Conservation (phyloP, 345 rosid genomes). For the Pistacia atlantica region DNA sequence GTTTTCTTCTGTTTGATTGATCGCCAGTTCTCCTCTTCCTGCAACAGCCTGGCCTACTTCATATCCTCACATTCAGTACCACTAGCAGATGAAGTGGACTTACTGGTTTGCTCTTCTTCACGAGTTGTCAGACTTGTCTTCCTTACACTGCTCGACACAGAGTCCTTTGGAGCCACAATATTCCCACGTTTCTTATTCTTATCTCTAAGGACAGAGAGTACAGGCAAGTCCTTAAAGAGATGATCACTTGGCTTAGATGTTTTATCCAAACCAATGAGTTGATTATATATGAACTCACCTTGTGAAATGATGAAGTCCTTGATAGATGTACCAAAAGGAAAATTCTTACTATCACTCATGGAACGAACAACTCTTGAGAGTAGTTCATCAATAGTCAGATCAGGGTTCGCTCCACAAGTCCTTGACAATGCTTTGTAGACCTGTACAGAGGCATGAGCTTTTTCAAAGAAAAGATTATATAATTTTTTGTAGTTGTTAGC, state of each 20-base stretch:
- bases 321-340: conserved; percentile 45
- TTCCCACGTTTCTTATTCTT: conserved; percentile 36
- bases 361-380: conserved; percentile 56
- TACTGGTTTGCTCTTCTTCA: conserved; percentile 24
- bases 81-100: conserved; percentile 22
- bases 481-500: conserved; percentile 43
- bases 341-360: conserved; percentile 50
- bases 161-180: conserved; percentile 18
- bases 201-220: conserved; percentile 52
- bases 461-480: conserved; percentile 51
- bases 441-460: conserved; percentile 59
- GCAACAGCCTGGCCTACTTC: conserved; percentile 60
- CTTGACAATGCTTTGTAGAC: conserved; percentile 60
- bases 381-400: conserved; percentile 57
- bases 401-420: conserved; percentile 55
- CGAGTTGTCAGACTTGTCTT: conserved; percentile 37
- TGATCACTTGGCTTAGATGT: conserved; percentile 45
- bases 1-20: conserved; percentile 53
- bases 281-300: conserved; percentile 65
- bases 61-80: conserved; percentile 50
- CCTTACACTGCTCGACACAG: conserved; percentile 30
- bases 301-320: conserved; percentile 56
- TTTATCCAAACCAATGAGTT: conserved; percentile 64
- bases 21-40: conserved; percentile 73
- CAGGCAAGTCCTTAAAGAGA: conserved; percentile 49